Evolutionary conservation across 2,329 filamentous ascomycete genomes (phyloP), one percentile per base, ranked within the genome.

Genomic region (Chaetomium sp.): DNA sequence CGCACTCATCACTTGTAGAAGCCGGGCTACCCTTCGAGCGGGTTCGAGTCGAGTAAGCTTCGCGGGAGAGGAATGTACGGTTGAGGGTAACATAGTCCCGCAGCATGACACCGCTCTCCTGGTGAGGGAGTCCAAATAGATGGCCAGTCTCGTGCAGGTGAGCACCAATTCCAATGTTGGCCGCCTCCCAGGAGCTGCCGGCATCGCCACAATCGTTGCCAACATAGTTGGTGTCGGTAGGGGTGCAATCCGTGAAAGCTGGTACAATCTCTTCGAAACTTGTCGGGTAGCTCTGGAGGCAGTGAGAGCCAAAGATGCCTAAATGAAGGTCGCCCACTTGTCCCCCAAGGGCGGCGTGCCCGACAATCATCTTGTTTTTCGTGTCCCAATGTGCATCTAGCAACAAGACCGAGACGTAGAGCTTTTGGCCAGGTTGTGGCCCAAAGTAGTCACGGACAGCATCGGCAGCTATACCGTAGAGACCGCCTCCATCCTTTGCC

Each of bases 161-260:
- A 8, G 90, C 91, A 6, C 92, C 92, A 61, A 97, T 95, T 35
- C 91, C 91, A 58, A 96, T 87, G 64, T 92, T 95, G 33, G 89
- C 91, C n/a, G 91, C 85, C 69, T 97, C 92, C 92, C 92, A 97
- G 47, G 85, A 94, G 67, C 89, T 95, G 32, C 91, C 91, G 6
- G 86, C 86, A 62, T 96, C 89, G 63, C 88, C 87, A 69, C 85
- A 89, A 68, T 95, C 89, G 65, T 96, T 96, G 12, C 88, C 87
- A 40, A 96, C 84, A 64, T 81, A 81, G 41, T 83, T 80, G 8
- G 85, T 88, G 67, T 97, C 89, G 0, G 91, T 96, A 36, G 86
- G 84, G 2, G 91, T 96, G 70, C 91, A 96, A 70, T 97, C 91
- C 12, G 83, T 87, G 65, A 97, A 95, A 5, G 91, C 87, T 19